These are phyloP conservation scores for Cladosporium velox DNA, from an alignment of 2,329 filamentous ascomycete genomes.

Conservation along the genomic window DNA sequence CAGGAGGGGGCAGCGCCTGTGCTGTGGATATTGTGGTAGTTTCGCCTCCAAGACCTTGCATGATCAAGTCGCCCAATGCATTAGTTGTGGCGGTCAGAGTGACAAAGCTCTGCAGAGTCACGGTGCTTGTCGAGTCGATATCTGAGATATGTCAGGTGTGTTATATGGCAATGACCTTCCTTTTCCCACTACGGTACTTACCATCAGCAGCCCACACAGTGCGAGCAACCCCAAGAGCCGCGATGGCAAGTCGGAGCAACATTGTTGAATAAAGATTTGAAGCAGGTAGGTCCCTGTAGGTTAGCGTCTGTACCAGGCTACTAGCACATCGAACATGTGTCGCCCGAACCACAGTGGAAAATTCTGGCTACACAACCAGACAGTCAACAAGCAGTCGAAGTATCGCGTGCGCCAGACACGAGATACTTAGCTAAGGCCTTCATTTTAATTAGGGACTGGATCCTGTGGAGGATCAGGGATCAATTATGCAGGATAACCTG, in stretches of 20 bases:
- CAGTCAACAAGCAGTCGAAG: neutral
- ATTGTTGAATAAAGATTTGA: neutral
- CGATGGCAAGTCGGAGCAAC: neutral
- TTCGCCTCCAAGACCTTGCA: constrained; percentile 3
- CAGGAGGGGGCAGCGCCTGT: neutral
- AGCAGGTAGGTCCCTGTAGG: too few relatives aligned
- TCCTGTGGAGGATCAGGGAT: neutral
- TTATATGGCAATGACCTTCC: too few relatives aligned
- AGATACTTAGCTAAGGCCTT: neutral
- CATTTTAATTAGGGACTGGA: neutral
- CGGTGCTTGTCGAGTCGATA: neutral
- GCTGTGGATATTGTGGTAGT: neutral
- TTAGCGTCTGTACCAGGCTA: neutral
- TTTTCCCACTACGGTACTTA: neutral
- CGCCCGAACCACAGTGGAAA: too few relatives aligned
- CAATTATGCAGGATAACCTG: neutral
- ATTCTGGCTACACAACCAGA: too few relatives aligned
- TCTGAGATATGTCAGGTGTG: neutral
- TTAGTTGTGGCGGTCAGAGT: neutral
- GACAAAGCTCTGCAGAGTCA: neutral
- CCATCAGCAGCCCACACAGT: constrained; percentile 3
- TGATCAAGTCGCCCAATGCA: constrained; percentile 2
- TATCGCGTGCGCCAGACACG: neutral
- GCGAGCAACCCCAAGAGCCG: neutral
- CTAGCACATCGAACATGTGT: too few relatives aligned